Evolutionary conservation across 2,329 filamentous ascomycete genomes (phyloP).

Genomic region (Fonsecaea multimorphosa): DNA sequence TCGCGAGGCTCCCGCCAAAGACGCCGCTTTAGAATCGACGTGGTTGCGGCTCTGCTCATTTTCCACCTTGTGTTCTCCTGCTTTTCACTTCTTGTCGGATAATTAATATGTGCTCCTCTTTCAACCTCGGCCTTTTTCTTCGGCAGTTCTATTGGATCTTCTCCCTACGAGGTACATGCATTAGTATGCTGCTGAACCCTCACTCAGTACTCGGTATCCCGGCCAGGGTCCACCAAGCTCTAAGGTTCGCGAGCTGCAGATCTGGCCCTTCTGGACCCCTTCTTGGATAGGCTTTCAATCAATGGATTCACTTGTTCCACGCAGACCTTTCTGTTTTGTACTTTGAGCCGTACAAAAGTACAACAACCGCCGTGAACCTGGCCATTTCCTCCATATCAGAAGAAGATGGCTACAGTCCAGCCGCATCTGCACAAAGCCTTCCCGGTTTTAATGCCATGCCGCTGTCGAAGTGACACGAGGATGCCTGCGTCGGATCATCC

Average conservation of each 20-base stretch:
- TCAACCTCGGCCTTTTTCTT: neutral
- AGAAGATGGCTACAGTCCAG: neutral
- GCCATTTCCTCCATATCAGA: neutral
- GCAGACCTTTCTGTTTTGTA: neutral
- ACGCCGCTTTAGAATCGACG: neutral
- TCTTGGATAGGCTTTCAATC: neutral
- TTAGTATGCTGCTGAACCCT: too few species aligned
- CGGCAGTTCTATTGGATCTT: neutral
- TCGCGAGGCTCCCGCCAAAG: neutral
- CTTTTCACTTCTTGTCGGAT: neutral
- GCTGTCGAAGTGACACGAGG: neutral
- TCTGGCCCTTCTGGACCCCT: neutral
- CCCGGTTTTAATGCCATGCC: neutral
- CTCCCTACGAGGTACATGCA: neutral
- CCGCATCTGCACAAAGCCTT: neutral
- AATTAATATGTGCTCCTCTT: neutral
- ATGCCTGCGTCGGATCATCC: neutral
- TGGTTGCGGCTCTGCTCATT: neutral
- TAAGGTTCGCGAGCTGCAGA: neutral
- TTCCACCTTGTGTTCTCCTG: neutral
- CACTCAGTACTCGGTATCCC: too few species aligned
- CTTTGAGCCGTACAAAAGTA: neutral
- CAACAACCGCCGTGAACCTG: neutral
- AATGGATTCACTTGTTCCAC: neutral
- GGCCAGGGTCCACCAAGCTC: neutral